These are phyloP conservation scores for Penicillium robsamsonii DNA, from an alignment of 495 filamentous ascomycete genomes.

Conservation along the genomic window DNA sequence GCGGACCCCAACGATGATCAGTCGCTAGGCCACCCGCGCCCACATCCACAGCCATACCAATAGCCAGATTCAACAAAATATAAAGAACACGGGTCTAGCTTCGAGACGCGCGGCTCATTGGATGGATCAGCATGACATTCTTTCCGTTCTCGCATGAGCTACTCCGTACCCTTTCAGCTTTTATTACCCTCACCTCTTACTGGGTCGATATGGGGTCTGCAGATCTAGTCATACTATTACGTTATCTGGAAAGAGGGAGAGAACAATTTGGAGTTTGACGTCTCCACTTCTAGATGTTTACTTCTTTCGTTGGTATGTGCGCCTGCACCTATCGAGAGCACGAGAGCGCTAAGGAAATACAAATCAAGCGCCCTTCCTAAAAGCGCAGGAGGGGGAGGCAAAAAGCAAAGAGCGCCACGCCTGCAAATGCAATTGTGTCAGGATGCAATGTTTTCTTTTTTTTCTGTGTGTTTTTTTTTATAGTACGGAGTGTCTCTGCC, in stretches of 20 bases:
- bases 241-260: background rate
- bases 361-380: background rate
- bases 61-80: background rate
- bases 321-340: background rate
- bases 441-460: background rate
- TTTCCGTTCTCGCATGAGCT: background rate
- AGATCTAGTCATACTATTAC: background rate
- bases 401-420: background rate
- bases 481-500: background rate
- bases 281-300: background rate
- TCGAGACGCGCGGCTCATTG: background rate
- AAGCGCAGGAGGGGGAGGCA: background rate
- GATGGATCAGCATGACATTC: background rate
- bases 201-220: background rate
- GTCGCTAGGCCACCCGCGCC: slow-evolving; percentile 1
- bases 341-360: background rate
- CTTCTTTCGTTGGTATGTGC: background rate
- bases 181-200: background rate
- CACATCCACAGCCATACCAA: background rate
- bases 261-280: background rate
- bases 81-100: background rate
- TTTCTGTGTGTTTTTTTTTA: background rate
- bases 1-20: background rate
- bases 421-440: slow-evolving; percentile 2
- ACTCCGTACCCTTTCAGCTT: background rate